Base-by-base conservation (phyloP, 2,329 filamentous ascomycete species). In the Alternaria viburni region DNA sequence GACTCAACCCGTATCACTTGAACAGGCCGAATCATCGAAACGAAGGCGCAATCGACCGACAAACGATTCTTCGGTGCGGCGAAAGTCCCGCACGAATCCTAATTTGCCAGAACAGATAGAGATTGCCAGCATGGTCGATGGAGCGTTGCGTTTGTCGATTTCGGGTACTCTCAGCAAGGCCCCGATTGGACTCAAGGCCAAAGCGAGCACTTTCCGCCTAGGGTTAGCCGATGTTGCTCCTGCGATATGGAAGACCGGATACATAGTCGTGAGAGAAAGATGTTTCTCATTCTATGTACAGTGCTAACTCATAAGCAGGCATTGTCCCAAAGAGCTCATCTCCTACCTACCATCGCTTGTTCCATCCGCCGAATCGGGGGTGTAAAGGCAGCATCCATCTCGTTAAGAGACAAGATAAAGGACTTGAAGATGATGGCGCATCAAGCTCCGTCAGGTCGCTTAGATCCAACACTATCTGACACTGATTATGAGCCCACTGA, bases 161-260 rank as follows among this genome's bases (percentile, higher is more conserved):
- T 70, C 69, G 30, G 68, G 74, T n/a, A 69, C 64, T 41, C 49
- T 76, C 6, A 70, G 54, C n/a, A 73, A 65, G 52, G 54, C 71
- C 1, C 6, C 59, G 2, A 63, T 61, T 19, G 73, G 73, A 9
- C 46, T 80, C 8, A 78, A 74, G 23, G 47, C 81, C 15, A 74
- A 69, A 54, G 72, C 74, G 26, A 79, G 68, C 23, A 77, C 77
- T 13, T 77, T 77, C 11, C 66, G 72, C 21, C 64, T 72, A 41
- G 74, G 74, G 45, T 73, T 85, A 4, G 71, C 77, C 41, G 73
- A 79, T 41, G 55, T 83, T 6, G 78, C 77, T 41, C 82, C 83
- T 4, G 62, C 71, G 5, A 47, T 83, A 26, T 85, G 79, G 78
- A 77, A 74, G 50, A 77, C 78, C 7, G 78, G 74, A 7, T 80